These are phyloP conservation scores for Starmerella stigmatis DNA, from an alignment of 805 yeast genomes.

Conservation along the genomic window DNA sequence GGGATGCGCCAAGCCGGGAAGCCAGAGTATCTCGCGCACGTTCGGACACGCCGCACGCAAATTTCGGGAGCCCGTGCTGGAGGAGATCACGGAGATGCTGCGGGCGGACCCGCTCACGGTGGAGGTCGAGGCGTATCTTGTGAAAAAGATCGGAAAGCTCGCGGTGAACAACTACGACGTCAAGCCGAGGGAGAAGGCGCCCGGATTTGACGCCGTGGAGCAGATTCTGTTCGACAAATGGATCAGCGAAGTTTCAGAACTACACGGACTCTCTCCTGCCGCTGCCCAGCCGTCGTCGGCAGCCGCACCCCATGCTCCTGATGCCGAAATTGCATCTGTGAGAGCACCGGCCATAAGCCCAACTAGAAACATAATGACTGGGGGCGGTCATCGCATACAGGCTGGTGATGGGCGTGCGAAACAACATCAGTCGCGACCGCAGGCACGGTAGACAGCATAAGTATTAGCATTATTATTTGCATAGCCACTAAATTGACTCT, in stretches of 20 bases:
- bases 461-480: not conserved
- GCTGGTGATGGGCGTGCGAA: too few species aligned
- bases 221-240: constrained; percentile 23
- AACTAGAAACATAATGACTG: not conserved
- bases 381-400: too few species aligned
- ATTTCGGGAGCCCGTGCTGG: constrained; percentile 24
- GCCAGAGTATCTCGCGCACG: constrained; percentile 19
- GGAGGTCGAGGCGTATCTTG: constrained; percentile 23
- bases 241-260: constrained; percentile 19
- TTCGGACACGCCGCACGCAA: constrained; percentile 24
- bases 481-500: not conserved
- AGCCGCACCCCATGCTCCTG: not conserved
- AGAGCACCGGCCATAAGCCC: not conserved
- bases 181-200: constrained; percentile 9
- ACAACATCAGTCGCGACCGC: too few species aligned
- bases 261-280: too few species aligned
- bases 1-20: not conserved
- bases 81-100: constrained; percentile 23
- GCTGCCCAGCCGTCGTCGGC: too few species aligned
- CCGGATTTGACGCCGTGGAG: constrained; percentile 23
- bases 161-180: constrained; percentile 15
- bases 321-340: not conserved
- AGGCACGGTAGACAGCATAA: too few species aligned
- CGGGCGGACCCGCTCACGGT: constrained; percentile 24
- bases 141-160: constrained; percentile 20